Evolutionary conservation across 352 stramenopile genomes (phyloP).

Genomic region (Globisporangium recalcitrans): DNA sequence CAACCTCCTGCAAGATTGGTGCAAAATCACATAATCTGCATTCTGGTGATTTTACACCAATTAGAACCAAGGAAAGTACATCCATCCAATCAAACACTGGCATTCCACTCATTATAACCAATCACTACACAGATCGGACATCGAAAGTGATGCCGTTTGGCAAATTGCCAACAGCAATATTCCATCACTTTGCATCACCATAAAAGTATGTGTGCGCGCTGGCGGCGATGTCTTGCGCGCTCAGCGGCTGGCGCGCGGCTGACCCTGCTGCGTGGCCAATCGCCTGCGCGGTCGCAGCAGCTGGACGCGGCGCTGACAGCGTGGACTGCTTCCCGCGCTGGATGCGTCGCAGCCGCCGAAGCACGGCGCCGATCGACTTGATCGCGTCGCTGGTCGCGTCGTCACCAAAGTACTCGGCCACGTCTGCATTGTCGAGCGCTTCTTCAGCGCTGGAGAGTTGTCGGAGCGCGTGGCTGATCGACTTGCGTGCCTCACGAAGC

Average conservation of each 20-base stretch:
- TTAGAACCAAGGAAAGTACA: background rate
- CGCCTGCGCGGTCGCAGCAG: background rate
- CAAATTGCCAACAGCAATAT: too few species aligned
- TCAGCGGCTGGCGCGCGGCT: background rate
- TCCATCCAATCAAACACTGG: background rate
- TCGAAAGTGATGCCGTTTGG: too few species aligned
- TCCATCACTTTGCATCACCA: constrained; percentile 7
- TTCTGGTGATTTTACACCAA: background rate
- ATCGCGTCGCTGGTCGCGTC: constrained; percentile 20
- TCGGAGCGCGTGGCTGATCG: constrained; percentile 24
- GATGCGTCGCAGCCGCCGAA: constrained; percentile 31
- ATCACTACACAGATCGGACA: background rate
- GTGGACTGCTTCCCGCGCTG: constrained; percentile 39
- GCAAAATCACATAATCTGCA: too few species aligned
- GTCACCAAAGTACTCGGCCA: constrained; percentile 31
- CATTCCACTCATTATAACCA: background rate
- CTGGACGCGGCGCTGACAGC: constrained; percentile 11
- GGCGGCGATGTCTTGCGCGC: constrained; percentile 1
- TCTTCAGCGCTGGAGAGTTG: constrained; percentile 34
- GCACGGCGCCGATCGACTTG: constrained; percentile 19
- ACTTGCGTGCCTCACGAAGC: constrained; percentile 27
- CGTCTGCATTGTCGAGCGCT: constrained; percentile 32
- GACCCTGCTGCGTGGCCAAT: background rate
- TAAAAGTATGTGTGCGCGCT: constrained; percentile 36
- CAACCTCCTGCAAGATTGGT: too few species aligned